Evolutionary conservation across 768 basidiomycete genomes (phyloP).

Genomic region (Agaricus sinodeliciosus): DNA sequence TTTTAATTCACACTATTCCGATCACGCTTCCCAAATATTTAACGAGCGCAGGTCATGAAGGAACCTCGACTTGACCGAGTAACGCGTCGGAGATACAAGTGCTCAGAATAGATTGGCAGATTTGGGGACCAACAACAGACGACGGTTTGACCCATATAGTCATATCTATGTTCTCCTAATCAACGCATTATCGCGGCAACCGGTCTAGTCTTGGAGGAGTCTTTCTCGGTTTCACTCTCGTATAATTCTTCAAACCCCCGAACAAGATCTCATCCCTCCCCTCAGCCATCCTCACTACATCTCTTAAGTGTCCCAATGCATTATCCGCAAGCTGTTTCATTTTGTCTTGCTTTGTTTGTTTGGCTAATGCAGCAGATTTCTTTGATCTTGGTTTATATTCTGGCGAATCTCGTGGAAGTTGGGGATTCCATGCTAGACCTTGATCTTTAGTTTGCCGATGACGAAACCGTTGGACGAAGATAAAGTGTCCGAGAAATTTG

Average conservation of each 20-base stretch:
- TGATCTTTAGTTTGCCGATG: conserved; percentile 6
- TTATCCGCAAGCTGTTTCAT: conserved; percentile 25
- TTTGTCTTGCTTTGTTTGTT: conserved; percentile 3
- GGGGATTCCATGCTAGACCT: conserved; percentile 11
- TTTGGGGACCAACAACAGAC: neutral
- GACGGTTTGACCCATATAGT: neutral
- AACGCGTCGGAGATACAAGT: no score
- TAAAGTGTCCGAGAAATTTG: conserved; percentile 42
- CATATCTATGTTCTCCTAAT: neutral
- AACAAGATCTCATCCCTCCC: conserved; percentile 42
- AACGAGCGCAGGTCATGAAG: no score
- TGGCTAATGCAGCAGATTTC: conserved; percentile 9
- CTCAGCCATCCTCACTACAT: conserved; percentile 56
- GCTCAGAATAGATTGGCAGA: neutral
- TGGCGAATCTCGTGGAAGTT: conserved; percentile 9
- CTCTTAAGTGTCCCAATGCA: conserved; percentile 42
- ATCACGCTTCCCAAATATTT: no score
- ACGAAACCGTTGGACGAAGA: conserved; percentile 24
- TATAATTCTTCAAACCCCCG: conserved; percentile 32
- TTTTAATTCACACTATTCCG: no score
- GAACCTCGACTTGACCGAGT: no score
- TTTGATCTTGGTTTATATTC: conserved; percentile 10
- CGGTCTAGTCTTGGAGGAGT: neutral
- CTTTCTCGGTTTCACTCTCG: conserved; percentile 13
- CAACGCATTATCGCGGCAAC: neutral